Percentiles rank a stretch among this genome's conserved stretches.
phyloP scores from a whole-genome alignment of 1,284 basidiomycete species.

The Tetrapyrgos nigripes region DNA sequence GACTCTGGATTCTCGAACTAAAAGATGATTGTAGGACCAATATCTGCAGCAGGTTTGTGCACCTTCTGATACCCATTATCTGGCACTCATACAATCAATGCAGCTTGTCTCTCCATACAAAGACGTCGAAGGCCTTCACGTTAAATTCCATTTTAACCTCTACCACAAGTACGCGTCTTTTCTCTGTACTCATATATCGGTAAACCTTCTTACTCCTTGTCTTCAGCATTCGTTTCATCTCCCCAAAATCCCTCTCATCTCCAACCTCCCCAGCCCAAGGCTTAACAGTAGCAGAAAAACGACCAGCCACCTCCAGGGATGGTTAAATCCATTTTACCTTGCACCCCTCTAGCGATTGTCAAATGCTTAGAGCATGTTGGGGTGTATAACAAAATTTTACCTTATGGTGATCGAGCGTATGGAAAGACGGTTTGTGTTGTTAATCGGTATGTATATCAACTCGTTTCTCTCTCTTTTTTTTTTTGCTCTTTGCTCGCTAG shows the following conservation, averaged over 20 bases:
- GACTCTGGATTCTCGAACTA: slow-evolving; percentile 12
- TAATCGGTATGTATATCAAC: slow-evolving; percentile 70
- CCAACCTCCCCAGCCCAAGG: slow-evolving; percentile 42
- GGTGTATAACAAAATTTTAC: slow-evolving; percentile 91
- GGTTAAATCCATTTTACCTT: slow-evolving; percentile 95
- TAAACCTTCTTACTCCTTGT: background rate
- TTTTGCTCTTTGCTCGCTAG: background rate
- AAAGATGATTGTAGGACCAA: slow-evolving; percentile 71
- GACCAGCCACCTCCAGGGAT: slow-evolving; percentile 80
- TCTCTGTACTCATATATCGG: background rate
- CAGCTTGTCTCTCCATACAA: slow-evolving; percentile 94
- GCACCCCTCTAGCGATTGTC: slow-evolving; percentile 95
- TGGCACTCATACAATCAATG: too few species aligned
- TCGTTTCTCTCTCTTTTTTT: background rate
- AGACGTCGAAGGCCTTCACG: slow-evolving; percentile 96
- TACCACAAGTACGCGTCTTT: slow-evolving; percentile 85
- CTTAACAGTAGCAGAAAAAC: slow-evolving; percentile 43
- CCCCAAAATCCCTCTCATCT: slow-evolving; percentile 67
- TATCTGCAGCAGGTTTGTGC: slow-evolving; percentile 86
- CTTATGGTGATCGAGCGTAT: slow-evolving; percentile 94
- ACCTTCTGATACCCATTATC: background rate
- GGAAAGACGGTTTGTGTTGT: slow-evolving; percentile 95
- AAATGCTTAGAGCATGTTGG: slow-evolving; percentile 92
- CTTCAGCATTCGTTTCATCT: slow-evolving; percentile 77
- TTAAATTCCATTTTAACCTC: slow-evolving; percentile 95